A percentile compares a stretch with the other conserved stretches of the same genome.
phyloP scores from a whole-genome alignment of 2,329 filamentous ascomycete genomes.

The Cytospora schulzeri region DNA sequence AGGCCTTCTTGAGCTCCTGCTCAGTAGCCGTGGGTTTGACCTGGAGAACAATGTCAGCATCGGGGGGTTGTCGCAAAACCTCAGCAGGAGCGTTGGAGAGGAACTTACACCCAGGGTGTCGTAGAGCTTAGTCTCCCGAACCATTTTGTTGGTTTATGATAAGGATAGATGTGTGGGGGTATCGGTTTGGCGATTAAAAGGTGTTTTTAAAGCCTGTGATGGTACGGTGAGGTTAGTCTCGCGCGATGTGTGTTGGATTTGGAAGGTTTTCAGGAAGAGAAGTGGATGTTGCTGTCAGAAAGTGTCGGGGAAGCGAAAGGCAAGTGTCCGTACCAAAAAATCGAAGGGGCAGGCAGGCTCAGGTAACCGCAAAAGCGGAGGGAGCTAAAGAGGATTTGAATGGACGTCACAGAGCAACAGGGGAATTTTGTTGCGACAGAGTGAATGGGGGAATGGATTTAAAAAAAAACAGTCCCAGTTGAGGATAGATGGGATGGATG shows the following conservation, averaged over 20 bases:
- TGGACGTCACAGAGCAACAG: neutral
- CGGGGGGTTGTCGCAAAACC: neutral
- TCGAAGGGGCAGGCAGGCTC: constrained; percentile 10
- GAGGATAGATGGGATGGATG: neutral
- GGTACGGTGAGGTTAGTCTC: neutral
- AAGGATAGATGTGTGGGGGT: constrained; percentile 12
- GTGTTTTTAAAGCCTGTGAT: neutral
- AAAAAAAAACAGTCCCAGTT: neutral
- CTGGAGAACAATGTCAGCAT: constrained; percentile 46
- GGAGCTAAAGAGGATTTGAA: neutral
- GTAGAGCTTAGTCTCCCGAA: constrained; percentile 79
- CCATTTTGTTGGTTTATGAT: constrained; percentile 56
- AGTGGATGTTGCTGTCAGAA: neutral
- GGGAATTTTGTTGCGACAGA: neutral
- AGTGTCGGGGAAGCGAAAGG: neutral
- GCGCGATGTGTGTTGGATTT: neutral
- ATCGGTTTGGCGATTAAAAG: constrained; percentile 4
- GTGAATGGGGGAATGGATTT: neutral
- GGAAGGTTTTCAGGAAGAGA: neutral
- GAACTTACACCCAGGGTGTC: constrained; percentile 72
- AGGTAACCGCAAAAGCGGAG: constrained; percentile 14
- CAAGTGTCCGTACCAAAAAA: constrained; percentile 15
- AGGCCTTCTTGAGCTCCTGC: constrained; percentile 86
- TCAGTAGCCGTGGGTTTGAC: constrained; percentile 80
- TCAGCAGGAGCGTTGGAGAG: neutral